These are phyloP conservation scores for Xylariaceae sp. DNA, from an alignment of 2,329 filamentous ascomycete species.

Conservation along the genomic window DNA sequence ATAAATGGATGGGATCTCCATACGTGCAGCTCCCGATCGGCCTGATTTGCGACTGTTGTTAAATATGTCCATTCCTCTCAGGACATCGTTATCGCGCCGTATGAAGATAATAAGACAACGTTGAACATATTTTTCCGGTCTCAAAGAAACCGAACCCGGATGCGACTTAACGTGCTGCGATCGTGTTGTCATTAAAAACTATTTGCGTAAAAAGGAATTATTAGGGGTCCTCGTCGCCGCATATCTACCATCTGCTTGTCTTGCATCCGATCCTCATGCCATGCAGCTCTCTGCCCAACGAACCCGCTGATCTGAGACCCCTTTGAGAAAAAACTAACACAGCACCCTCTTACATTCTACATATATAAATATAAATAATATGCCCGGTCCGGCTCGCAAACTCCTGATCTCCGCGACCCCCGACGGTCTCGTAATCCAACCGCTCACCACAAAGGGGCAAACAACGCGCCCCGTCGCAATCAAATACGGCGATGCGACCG, in stretches of 20 bases:
- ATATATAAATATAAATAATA: conserved; percentile 34
- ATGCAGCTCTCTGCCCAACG: conserved; percentile 7
- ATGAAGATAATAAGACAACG: not conserved
- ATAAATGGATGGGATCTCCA: not conserved
- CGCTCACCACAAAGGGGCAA: conserved; percentile 55
- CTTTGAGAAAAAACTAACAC: conserved; percentile 11
- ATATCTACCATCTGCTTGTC: not conserved
- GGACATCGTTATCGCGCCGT: not conserved
- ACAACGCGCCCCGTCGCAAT: conserved; percentile 54
- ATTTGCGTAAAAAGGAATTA: not conserved
- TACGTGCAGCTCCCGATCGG: not conserved
- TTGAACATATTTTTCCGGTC: not conserved
- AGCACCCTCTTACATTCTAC: not conserved
- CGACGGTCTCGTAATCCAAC: conserved; percentile 78
- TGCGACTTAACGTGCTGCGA: not conserved
- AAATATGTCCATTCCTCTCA: not conserved
- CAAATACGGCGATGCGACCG: conserved; percentile 58
- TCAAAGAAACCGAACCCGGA: no score
- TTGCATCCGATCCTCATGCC: not conserved
- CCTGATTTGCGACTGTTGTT: not conserved
- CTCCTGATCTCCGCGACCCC: conserved; percentile 72
- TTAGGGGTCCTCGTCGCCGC: no score
- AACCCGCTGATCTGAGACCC: not conserved
- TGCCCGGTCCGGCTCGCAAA: conserved; percentile 76
- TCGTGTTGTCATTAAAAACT: not conserved